Base-by-base conservation (phyloP, 306 rosid genomes). In the Malus fusca region DNA sequence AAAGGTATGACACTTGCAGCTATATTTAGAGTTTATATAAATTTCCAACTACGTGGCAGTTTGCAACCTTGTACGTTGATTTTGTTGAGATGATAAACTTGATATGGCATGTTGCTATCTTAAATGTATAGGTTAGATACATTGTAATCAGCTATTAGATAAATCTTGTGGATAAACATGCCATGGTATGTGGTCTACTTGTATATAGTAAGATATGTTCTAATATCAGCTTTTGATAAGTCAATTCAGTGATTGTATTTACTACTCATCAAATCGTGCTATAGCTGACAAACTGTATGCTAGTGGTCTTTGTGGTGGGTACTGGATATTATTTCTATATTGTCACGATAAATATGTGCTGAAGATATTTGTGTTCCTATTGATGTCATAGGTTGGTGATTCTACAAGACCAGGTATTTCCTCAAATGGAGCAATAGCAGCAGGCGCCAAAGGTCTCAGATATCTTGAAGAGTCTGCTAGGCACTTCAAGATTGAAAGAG, bases 401-500 rank as follows among this genome's bases (percentile, higher is more conserved):
- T 86, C 96, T 69, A 81, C 92, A 63, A 89, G 85, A 80, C 98
- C 82, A 6, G 78, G 80, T 75, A 65, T 89, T 69, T 84, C 90
- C 56, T 76, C 86, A 72, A 92, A 88, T 84, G 97, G 88, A 82
- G 84, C 75, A 53, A 43, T 42, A 6, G 23, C 88, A 43, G 97
- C 89, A 69, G 89, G 80, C 61, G 40, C 73, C 25, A 87, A 88
- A 81, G 77, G 75, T 84, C 87, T 79, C 37, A 84, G 86, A 44
- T 85, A 76, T 75, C 88, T 75, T 71, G 97, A 90, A 84, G 98
- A 89, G 75, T 75, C 96, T 51, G 84, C 62, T 75, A 90, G 80
- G 74, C 91, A 81, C 77, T 88, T 90, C 55, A 92, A 87, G 82
- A 68, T 87, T 71, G 98, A 96, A 85, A 87, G 98, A 85, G 99